Evolutionary conservation across 805 yeast genomes (phyloP), one percentile per base, ranked within the genome.

Genomic region (Metschnikowia anglica): DNA sequence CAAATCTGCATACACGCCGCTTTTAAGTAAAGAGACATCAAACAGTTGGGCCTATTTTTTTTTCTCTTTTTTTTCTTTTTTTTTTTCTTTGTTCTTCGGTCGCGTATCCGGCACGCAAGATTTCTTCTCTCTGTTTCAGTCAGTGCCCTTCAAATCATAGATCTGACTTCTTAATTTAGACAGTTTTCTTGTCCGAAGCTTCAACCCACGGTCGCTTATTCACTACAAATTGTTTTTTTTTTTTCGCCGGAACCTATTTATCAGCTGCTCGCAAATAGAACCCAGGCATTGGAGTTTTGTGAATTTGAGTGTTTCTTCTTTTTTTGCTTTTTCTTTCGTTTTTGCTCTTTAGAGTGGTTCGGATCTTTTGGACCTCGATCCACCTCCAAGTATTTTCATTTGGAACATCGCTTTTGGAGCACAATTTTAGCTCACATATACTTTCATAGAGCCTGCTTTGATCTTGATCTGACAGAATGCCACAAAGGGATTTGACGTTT

Each of bases 401-500:
- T n/a, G n/a, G n/a, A n/a, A n/a, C n/a, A n/a, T n/a, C n/a, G n/a
- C n/a, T n/a, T n/a, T n/a, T n/a, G n/a, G n/a, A n/a, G n/a, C n/a
- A n/a, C n/a, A n/a, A n/a, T n/a, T n/a, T n/a, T n/a, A n/a, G n/a
- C n/a, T n/a, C n/a, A n/a, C n/a, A n/a, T n/a, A n/a, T n/a, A n/a
- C n/a, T n/a, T n/a, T n/a, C n/a, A n/a, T n/a, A n/a, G n/a, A n/a
- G n/a, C n/a, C n/a, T n/a, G n/a, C n/a, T n/a, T n/a, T n/a, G n/a
- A n/a, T n/a, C n/a, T n/a, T n/a, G n/a, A n/a, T n/a, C 8, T 28
- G 13, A 9, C 31, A 28, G 16, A 28, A 58, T 57, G 60, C 39
- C 54, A 27, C 65, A 56, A 37, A 51, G 72, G 51, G 67, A 65
- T 47, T 55, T 66, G 41, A 66, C 72, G 3, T 55, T 45, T 37